Percentiles rank a stretch among this genome's conserved stretches.
Conservation (phyloP, 805 yeast genomes). For the Candida cerambycidarum region DNA sequence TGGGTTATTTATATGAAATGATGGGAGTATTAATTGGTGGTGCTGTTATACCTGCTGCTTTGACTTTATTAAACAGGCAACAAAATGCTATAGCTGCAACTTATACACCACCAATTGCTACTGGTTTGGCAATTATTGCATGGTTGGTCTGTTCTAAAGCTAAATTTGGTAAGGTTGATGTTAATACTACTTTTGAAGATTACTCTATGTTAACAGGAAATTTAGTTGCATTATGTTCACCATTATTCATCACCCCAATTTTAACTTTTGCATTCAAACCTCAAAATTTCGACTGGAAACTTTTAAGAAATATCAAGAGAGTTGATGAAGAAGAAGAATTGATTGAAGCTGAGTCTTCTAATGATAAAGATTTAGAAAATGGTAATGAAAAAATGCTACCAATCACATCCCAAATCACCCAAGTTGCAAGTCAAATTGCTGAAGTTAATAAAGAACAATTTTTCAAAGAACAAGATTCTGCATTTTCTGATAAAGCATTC, state of each 20-base stretch:
- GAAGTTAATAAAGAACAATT: constrained; percentile 19
- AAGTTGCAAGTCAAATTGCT: constrained; percentile 40
- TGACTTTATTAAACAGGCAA: constrained; percentile 61
- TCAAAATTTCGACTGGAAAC: constrained; percentile 72
- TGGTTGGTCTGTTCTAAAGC: constrained; percentile 42
- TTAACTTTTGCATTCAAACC: constrained; percentile 64
- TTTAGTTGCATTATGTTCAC: constrained; percentile 76
- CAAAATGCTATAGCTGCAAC: constrained; percentile 72
- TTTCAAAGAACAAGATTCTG: constrained; percentile 48
- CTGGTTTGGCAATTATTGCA: constrained; percentile 67
- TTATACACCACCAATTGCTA: constrained; percentile 76
- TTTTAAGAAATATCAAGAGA: constrained; percentile 57
- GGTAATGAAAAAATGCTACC: constrained; percentile 32
- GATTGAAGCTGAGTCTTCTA: constrained; percentile 33
- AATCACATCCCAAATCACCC: constrained; percentile 34
- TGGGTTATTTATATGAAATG: constrained; percentile 84
- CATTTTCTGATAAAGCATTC: constrained; percentile 53
- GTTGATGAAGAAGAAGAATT: constrained; percentile 72
- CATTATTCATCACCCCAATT: constrained; percentile 63
- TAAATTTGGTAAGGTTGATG: constrained; percentile 31
- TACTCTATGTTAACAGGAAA: constrained; percentile 90
- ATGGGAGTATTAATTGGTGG: constrained; percentile 90
- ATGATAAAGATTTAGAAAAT: constrained; percentile 13
- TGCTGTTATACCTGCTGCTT: constrained; percentile 76
- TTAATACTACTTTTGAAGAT: constrained; percentile 68